Percentiles rank a stretch among this genome's conserved stretches.
These are phyloP conservation scores for Alternaria triticimaculans DNA, from an alignment of 2,329 filamentous ascomycete species.

Conservation along the genomic window DNA sequence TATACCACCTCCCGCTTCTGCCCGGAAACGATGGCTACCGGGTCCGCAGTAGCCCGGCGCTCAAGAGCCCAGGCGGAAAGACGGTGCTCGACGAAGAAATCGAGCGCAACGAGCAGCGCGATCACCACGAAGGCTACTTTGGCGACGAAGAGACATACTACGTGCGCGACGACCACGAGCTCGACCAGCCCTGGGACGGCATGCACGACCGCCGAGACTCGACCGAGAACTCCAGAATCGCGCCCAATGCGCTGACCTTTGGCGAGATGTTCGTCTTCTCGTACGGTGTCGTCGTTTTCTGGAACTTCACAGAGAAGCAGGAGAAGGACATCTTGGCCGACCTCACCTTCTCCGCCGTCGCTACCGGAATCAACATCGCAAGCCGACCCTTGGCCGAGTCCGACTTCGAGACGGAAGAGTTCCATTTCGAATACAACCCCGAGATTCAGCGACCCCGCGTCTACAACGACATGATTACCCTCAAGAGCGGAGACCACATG, in stretches of 20 bases:
- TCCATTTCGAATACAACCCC: constrained; percentile 95
- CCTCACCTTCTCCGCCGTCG: constrained; percentile 81
- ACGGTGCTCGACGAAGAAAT: constrained; percentile 94
- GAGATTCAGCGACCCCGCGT: constrained; percentile 86
- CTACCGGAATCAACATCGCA: constrained; percentile 71
- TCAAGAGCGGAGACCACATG: constrained; percentile 96
- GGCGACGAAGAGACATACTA: constrained; percentile 71
- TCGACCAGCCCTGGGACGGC: constrained; percentile 29
- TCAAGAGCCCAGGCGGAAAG: constrained; percentile 92
- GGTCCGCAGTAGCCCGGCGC: constrained; percentile 84
- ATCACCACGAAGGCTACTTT: constrained; percentile 91
- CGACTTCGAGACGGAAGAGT: constrained; percentile 97
- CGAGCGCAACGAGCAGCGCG: constrained; percentile 85
- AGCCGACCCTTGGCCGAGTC: constrained; percentile 82
- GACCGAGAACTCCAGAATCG: constrained; percentile 57
- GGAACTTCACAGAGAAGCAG: constrained; percentile 96
- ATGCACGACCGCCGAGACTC: constrained; percentile 31
- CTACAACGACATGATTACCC: constrained; percentile 99
- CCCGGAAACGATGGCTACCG: constrained; percentile 87
- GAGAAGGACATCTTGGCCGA: constrained; percentile 97
- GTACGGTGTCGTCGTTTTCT: constrained; percentile 97
- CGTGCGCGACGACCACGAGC: constrained; percentile 46
- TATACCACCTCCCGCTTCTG: constrained; percentile 89
- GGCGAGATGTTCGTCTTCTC: constrained; percentile 98
- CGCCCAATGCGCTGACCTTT: constrained; percentile 76